Conservation (phyloP, 2,329 filamentous ascomycete species). For the Calonectria pseudoreteaudii region DNA sequence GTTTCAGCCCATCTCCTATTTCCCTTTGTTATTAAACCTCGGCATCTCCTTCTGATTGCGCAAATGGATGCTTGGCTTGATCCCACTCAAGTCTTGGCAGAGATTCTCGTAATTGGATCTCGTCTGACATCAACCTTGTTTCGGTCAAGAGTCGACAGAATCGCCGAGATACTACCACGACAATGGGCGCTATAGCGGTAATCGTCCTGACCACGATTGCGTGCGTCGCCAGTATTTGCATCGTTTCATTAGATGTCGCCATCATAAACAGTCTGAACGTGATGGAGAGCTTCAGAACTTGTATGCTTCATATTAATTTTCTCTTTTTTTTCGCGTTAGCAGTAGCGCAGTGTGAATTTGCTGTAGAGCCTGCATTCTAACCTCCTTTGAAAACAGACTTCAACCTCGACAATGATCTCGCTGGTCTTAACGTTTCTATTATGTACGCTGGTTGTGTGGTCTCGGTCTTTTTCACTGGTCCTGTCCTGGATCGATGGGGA, state of each 20-base stretch:
- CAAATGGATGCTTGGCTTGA: neutral
- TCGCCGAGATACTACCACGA: neutral
- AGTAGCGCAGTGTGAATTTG: neutral
- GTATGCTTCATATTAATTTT: neutral
- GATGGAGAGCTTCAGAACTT: neutral
- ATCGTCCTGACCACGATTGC: neutral
- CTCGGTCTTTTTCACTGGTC: neutral
- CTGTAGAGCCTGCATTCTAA: neutral
- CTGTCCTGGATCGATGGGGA: neutral
- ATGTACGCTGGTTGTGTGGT: neutral
- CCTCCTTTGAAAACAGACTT: neutral
- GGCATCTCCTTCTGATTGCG: neutral
- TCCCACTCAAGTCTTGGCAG: neutral
- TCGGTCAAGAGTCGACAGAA: neutral
- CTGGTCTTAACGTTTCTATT: neutral
- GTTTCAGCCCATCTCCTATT: neutral
- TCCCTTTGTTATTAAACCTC: neutral
- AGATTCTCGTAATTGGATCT: neutral
- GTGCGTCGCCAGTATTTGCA: neutral
- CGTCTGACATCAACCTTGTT: neutral
- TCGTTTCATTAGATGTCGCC: neutral
- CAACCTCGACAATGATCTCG: neutral
- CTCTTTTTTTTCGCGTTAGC: neutral
- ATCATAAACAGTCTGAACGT: neutral
- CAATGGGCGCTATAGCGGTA: neutral